These are phyloP conservation scores for Stromatinia cepivora DNA, from an alignment of 2,329 filamentous ascomycete species.

Conservation along the genomic window DNA sequence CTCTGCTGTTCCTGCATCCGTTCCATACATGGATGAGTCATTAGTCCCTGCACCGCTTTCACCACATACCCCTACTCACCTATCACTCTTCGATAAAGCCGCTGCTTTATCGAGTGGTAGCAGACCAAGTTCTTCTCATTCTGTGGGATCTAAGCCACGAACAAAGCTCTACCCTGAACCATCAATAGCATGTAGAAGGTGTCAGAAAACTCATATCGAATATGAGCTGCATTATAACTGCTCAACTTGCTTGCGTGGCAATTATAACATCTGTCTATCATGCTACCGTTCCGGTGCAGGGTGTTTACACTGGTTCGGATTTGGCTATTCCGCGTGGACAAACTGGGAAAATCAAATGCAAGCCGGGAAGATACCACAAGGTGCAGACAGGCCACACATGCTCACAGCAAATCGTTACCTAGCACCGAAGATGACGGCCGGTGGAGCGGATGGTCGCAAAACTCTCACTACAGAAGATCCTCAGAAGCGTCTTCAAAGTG, in stretches of 20 bases:
- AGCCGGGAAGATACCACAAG: slow-evolving; percentile 34
- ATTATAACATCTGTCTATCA: slow-evolving; percentile 75
- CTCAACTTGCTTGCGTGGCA: slow-evolving; percentile 63
- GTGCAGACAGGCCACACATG: slow-evolving; percentile 55
- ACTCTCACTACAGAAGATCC: slow-evolving; percentile 68
- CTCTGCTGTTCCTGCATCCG: slow-evolving; percentile 26
- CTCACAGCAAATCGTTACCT: slow-evolving; percentile 59
- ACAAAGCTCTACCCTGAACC: slow-evolving; percentile 65
- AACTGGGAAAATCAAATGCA: slow-evolving; percentile 60
- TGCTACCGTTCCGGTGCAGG: slow-evolving; percentile 79
- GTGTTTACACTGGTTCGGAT: slow-evolving; percentile 86
- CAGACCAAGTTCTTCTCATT: slow-evolving; percentile 39
- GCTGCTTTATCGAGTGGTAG: slow-evolving; percentile 37
- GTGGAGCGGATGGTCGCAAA: slow-evolving; percentile 55
- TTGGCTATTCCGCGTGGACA: slow-evolving; percentile 69
- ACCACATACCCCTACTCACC: slow-evolving; percentile 28
- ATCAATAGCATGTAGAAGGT: slow-evolving; percentile 70
- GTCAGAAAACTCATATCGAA: slow-evolving; percentile 71
- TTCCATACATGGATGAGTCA: slow-evolving; percentile 31
- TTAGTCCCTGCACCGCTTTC: slow-evolving; percentile 39
- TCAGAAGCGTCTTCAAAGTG: slow-evolving; percentile 66
- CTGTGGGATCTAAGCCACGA: slow-evolving; percentile 36
- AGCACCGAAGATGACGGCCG: slow-evolving; percentile 50
- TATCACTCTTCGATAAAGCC: slow-evolving; percentile 37
- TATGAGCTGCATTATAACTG: slow-evolving; percentile 88